phyloP scores from a whole-genome alignment of 352 stramenopile species.

The Phytophthora tentaculata region DNA sequence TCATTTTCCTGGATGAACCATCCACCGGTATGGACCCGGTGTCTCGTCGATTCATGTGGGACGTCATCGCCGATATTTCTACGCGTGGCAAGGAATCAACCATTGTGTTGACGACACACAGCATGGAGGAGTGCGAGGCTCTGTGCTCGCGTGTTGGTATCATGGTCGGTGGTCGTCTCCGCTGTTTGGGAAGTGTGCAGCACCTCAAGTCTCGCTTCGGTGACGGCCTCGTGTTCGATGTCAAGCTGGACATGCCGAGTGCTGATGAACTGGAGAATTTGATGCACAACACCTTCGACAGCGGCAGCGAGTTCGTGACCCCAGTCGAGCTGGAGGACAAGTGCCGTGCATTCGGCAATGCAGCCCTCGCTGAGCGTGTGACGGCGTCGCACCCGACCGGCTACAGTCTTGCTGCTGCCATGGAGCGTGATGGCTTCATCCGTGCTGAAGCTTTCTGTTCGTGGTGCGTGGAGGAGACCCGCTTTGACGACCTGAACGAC shows the following conservation, averaged over 20 bases:
- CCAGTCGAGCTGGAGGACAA: conserved; percentile 25
- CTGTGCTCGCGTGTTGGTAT: conserved; percentile 95
- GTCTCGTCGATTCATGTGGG: conserved; percentile 96
- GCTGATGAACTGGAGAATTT: conserved; percentile 37
- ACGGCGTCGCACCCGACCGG: conserved; percentile 53
- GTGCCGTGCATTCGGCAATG: conserved; percentile 51
- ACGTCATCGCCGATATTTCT: conserved; percentile 86
- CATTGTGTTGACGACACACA: conserved; percentile 95
- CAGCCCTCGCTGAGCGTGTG: conserved; percentile 39
- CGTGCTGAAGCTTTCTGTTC: conserved; percentile 48
- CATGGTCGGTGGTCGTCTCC: conserved; percentile 83
- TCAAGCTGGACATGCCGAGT: conserved; percentile 53
- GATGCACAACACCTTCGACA: conserved; percentile 30
- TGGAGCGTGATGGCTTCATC: conserved; percentile 52
- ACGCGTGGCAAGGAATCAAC: conserved; percentile 70
- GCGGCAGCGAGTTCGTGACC: conserved; percentile 28
- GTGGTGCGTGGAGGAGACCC: conserved; percentile 63
- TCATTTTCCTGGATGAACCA: conserved; percentile 93
- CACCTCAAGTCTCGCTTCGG: conserved; percentile 97
- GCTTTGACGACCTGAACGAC: conserved; percentile 52
- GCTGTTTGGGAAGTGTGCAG: conserved; percentile 89
- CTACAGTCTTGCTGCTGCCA: conserved; percentile 53
- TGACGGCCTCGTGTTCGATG: conserved; percentile 91
- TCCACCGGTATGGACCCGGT: conserved; percentile 95
- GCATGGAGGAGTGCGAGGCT: conserved; percentile 96